phyloP scores from a whole-genome alignment of 2,329 filamentous ascomycete genomes.

The Penicillium sp. region DNA sequence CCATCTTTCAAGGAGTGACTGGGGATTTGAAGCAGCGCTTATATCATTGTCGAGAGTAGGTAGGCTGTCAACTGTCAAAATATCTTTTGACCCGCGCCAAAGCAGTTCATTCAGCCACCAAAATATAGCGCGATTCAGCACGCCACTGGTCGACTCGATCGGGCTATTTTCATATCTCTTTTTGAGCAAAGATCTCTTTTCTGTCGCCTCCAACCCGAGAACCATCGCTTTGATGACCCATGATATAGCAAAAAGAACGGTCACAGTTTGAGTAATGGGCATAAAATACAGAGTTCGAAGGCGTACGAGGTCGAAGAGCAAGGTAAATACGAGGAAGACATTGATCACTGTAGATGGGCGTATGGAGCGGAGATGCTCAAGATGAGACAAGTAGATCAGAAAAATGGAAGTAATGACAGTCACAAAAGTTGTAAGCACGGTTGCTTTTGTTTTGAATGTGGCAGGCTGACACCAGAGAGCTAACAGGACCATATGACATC shows the following conservation, averaged over 20 bases:
- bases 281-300: conserved; percentile 22
- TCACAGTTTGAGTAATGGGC: conserved; percentile 9
- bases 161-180: conserved; percentile 13
- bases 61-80: conserved; percentile 44
- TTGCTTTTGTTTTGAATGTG: conserved; percentile 16
- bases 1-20: conserved; percentile 34
- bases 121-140: conserved; percentile 32
- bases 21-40: conserved; percentile 31
- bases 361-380: conserved; percentile 22
- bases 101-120: conserved; percentile 42
- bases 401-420: conserved; percentile 7
- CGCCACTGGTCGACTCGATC: conserved; percentile 25
- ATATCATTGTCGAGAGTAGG: conserved; percentile 39
- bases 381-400: conserved; percentile 17
- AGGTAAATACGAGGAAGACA: conserved; percentile 11
- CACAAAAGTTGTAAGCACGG: conserved; percentile 10
- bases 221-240: conserved; percentile 42
- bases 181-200: conserved; percentile 38
- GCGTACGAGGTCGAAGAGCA: conserved; percentile 19
- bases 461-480: conserved; percentile 14
- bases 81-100: conserved; percentile 29
- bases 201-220: conserved; percentile 43
- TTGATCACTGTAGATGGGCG: conserved; percentile 21
- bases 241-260: conserved; percentile 9
- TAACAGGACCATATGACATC: conserved; percentile 14